Evolutionary conservation across 805 yeast genomes (phyloP).

Genomic region (Cyberlindnera mrakii): DNA sequence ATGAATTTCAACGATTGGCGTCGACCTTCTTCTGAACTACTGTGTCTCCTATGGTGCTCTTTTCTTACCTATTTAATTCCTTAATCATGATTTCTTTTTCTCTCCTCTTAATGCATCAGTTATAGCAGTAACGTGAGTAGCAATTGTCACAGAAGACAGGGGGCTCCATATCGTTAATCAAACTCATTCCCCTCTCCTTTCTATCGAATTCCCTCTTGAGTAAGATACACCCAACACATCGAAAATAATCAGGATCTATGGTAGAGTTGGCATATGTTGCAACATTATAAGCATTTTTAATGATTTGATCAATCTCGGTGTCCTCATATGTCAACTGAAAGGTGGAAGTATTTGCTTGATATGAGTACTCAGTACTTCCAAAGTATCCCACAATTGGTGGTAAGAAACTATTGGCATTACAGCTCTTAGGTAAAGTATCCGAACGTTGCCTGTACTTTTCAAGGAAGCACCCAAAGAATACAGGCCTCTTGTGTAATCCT

Average conservation of each 20-base stretch:
- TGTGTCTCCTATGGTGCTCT: too few species aligned
- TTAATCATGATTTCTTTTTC: not conserved
- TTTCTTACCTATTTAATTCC: too few species aligned
- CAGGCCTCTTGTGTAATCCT: slow-evolving; percentile 54
- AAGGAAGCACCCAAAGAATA: slow-evolving; percentile 70
- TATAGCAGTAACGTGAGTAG: slow-evolving; percentile 34
- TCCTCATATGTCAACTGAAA: slow-evolving; percentile 46
- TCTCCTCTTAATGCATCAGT: slow-evolving; percentile 10
- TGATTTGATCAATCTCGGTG: slow-evolving; percentile 38
- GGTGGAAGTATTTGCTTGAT: slow-evolving; percentile 49
- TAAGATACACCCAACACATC: slow-evolving; percentile 54
- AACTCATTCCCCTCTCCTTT: slow-evolving; percentile 18
- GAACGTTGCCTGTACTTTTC: slow-evolving; percentile 11
- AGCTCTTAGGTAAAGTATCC: slow-evolving; percentile 6
- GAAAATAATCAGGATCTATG: slow-evolving; percentile 28
- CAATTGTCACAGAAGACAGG: slow-evolving; percentile 33
- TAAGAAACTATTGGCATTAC: slow-evolving; percentile 16
- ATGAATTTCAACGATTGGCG: too few species aligned
- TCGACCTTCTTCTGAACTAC: too few species aligned
- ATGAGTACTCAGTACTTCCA: slow-evolving; percentile 38
- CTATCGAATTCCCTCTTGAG: slow-evolving; percentile 47
- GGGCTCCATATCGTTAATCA: slow-evolving; percentile 13
- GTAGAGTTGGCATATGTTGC: slow-evolving; percentile 42
- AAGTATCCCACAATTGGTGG: slow-evolving; percentile 53
- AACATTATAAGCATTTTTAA: slow-evolving; percentile 46